Evolutionary conservation across 768 basidiomycete genomes (phyloP), one percentile per base, ranked within the genome.

Genomic region (Crepidotus variabilis): DNA sequence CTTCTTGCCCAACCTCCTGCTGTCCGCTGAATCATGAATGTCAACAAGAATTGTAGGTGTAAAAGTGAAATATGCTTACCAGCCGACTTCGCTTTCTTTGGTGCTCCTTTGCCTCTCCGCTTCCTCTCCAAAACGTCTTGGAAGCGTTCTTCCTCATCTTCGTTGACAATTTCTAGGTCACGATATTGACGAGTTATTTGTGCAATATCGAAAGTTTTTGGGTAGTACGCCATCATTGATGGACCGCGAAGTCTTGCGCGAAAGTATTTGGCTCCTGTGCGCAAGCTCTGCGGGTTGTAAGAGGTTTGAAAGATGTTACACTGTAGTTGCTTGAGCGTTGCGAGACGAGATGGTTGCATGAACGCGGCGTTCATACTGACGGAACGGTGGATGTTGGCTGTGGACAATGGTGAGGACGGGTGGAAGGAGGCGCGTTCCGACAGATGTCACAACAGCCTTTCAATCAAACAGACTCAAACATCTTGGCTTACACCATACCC

Each of bases 231-330:
- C 60, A 88, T 67, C 87, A 97, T 90, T 23, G 92, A 81, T 0
- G 93, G 93, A 0, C 95, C 96, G 0, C 87, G 84, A 34, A 98
- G 82, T 16, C 88, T 80, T 13, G 82, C 78, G 18, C 88, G 85
- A 47, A 98, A 84, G 74, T 96, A 94, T 74, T 98, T 98, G 23
- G 93, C 88, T 16, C 96, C 96, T 0, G 90, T 94, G 16, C 95
- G 86, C 13, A 84, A 68, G 23, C 82, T 82, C 2, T 80, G 80
- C 0, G 95, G 95, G 72, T 98, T 98, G 73, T 90, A 93, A 2
- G 88, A 77, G 8, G 92, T 96, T 66, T 93, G 84, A 66, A 98
- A 96, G 52, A 98, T 82, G 43, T 77, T 67, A 67, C 84, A 87
- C 46, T 86, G 87, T 5, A 90, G 75, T 50, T 81, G 79, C 1